These are phyloP conservation scores for Daldinia vernicosa DNA, from an alignment of 495 filamentous ascomycete species.

Conservation along the genomic window DNA sequence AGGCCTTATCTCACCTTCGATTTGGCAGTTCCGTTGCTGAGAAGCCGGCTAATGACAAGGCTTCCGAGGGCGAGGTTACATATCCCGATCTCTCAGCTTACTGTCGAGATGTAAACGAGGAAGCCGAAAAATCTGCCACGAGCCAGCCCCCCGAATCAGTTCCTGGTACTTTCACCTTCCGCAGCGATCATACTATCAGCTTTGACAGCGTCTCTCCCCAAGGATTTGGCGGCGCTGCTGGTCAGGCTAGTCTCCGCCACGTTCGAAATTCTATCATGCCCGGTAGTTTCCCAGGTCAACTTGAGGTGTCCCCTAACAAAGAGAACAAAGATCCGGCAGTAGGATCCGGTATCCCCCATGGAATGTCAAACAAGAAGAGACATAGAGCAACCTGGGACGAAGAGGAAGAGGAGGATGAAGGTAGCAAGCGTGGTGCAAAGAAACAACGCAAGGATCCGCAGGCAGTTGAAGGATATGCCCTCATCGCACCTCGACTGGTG, in stretches of 20 bases:
- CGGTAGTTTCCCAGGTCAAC: conserved; percentile 55
- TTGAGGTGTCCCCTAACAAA: conserved; percentile 53
- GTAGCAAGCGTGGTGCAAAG: conserved; percentile 52
- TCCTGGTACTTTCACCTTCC: conserved; percentile 68
- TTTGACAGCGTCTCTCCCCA: conserved; percentile 55
- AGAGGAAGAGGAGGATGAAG: conserved; percentile 55
- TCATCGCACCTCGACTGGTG: conserved; percentile 53
- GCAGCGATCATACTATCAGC: conserved; percentile 64
- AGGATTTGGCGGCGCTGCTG: conserved; percentile 59
- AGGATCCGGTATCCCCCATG: conserved; percentile 64
- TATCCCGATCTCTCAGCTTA: conserved; percentile 60
- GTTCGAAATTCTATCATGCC: conserved; percentile 67
- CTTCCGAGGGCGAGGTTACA: conserved; percentile 40
- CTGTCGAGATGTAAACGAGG: conserved; percentile 43
- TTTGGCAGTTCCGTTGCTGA: conserved; percentile 19
- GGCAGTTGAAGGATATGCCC: conserved; percentile 57
- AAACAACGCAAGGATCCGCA: conserved; percentile 56
- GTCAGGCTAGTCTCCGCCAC: conserved; percentile 64
- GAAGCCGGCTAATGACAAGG: conserved; percentile 20
- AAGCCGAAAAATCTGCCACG: conserved; percentile 43
- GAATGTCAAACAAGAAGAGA: conserved; percentile 78
- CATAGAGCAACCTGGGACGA: conserved; percentile 63
- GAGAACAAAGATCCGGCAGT: conserved; percentile 55
- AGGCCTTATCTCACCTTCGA: conserved; percentile 44
- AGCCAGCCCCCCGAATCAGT: conserved; percentile 45